phyloP scores from a whole-genome alignment of 805 yeast species.

The Schizosaccharomyces cryophilus region DNA sequence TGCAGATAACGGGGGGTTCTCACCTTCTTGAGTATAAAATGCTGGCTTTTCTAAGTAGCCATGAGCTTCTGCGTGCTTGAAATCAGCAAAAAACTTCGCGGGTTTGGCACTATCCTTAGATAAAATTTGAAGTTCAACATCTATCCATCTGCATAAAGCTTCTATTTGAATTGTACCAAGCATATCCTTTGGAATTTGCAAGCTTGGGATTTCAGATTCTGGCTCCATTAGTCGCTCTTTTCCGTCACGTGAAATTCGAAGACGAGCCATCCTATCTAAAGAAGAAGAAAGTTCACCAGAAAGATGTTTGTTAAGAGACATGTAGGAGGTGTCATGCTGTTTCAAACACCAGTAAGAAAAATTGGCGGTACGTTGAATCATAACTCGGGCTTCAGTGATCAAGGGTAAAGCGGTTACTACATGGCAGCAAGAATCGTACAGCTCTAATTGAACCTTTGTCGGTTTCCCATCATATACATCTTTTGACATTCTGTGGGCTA shows the following conservation, averaged over 20 bases:
- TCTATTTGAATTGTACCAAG: neutral
- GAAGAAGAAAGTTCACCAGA: neutral
- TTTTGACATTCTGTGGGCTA: neutral
- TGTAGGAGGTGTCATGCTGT: neutral
- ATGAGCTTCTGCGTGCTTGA: neutral
- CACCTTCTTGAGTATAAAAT: neutral
- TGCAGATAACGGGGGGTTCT: neutral
- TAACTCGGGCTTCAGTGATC: neutral
- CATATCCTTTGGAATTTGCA: neutral
- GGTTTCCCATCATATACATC: neutral
- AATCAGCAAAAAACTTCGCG: neutral
- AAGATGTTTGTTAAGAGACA: neutral
- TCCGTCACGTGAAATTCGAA: neutral
- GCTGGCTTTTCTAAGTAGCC: neutral
- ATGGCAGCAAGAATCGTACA: constrained; percentile 1
- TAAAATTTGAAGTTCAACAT: neutral
- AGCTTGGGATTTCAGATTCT: neutral
- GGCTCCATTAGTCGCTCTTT: neutral
- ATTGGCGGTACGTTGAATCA: neutral
- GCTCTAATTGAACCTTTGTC: neutral
- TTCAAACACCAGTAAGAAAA: neutral
- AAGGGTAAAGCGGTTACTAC: neutral
- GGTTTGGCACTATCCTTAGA: neutral
- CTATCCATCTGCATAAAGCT: neutral
- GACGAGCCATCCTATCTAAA: neutral